These are phyloP conservation scores for Aspergillus pseudotamarii DNA, from an alignment of 2,329 filamentous ascomycete species.

Conservation along the genomic window DNA sequence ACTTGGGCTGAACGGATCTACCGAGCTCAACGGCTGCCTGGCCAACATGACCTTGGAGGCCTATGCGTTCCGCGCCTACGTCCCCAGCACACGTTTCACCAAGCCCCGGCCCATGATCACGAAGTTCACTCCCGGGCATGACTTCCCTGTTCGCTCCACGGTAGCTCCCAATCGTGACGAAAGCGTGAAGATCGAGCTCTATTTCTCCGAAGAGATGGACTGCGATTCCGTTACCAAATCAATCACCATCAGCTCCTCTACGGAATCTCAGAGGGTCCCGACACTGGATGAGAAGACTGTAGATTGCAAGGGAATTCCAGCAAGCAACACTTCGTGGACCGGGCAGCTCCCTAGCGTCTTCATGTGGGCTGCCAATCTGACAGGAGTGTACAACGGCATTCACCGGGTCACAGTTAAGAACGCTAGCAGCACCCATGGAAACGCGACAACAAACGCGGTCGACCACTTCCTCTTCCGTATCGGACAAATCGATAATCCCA, in stretches of 20 bases:
- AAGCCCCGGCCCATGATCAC: constrained; percentile 61
- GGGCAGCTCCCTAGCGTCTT: constrained; percentile 59
- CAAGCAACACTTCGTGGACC: constrained; percentile 42
- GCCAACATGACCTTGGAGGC: constrained; percentile 54
- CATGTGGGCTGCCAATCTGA: constrained; percentile 57
- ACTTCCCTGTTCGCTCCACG: constrained; percentile 57
- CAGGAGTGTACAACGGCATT: constrained; percentile 62
- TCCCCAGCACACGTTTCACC: constrained; percentile 55
- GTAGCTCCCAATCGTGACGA: constrained; percentile 45
- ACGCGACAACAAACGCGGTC: constrained; percentile 51
- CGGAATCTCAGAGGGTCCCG: constrained; percentile 48
- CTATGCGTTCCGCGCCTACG: constrained; percentile 64
- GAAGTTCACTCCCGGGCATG: constrained; percentile 63
- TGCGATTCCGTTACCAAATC: constrained; percentile 57
- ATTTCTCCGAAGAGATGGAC: constrained; percentile 64
- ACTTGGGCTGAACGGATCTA: constrained; percentile 53
- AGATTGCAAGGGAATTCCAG: constrained; percentile 46
- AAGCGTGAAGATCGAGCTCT: constrained; percentile 54
- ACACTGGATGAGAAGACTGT: constrained; percentile 50
- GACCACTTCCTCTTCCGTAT: constrained; percentile 66
- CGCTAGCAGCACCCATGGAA: constrained; percentile 47
- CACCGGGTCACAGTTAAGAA: constrained; percentile 62
- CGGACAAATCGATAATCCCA: constrained; percentile 60
- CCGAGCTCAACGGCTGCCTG: constrained; percentile 58
- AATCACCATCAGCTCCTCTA: constrained; percentile 58